phyloP scores from a whole-genome alignment of 768 basidiomycete genomes.

The Pulveroboletus sp. region DNA sequence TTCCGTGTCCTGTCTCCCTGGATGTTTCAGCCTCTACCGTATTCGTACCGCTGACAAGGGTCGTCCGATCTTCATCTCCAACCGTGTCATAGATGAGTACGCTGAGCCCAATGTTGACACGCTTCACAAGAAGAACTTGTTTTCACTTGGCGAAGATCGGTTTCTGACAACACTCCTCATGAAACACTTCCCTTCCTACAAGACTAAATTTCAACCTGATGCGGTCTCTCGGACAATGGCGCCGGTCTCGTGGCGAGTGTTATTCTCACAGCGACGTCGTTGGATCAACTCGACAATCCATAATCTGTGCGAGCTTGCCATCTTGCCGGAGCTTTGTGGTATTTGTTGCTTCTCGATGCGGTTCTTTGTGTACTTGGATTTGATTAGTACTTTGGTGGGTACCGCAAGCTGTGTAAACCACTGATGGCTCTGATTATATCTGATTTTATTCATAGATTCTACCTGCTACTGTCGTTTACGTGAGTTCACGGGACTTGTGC shows the following conservation, averaged over 20 bases:
- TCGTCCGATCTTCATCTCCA: conserved; percentile 67
- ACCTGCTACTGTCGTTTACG: conserved; percentile 59
- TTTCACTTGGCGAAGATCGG: conserved; percentile 68
- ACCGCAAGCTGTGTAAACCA: neutral
- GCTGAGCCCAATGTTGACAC: conserved; percentile 63
- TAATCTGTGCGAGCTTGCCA: conserved; percentile 60
- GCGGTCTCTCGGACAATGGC: conserved; percentile 60
- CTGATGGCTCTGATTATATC: conserved; percentile 5
- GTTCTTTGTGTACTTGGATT: conserved; percentile 64
- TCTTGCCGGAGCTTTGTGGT: conserved; percentile 60
- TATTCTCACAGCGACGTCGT: conserved; percentile 63
- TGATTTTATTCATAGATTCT: conserved; percentile 37
- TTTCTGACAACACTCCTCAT: conserved; percentile 63
- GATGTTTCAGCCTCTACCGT: conserved; percentile 69
- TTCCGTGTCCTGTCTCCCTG: conserved; percentile 68
- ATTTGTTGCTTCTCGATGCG: conserved; percentile 75
- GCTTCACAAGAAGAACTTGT: conserved; percentile 66
- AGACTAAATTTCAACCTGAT: conserved; percentile 65
- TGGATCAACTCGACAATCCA: conserved; percentile 76
- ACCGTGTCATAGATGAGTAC: conserved; percentile 66
- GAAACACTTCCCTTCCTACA: conserved; percentile 67
- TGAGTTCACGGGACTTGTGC: conserved; percentile 27
- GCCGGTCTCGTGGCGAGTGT: conserved; percentile 55
- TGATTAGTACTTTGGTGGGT: conserved; percentile 55
- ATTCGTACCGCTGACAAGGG: conserved; percentile 70